These are phyloP conservation scores for Volvox reticuliferus DNA, from an alignment of 139 green algal genomes.

Conservation along the genomic window DNA sequence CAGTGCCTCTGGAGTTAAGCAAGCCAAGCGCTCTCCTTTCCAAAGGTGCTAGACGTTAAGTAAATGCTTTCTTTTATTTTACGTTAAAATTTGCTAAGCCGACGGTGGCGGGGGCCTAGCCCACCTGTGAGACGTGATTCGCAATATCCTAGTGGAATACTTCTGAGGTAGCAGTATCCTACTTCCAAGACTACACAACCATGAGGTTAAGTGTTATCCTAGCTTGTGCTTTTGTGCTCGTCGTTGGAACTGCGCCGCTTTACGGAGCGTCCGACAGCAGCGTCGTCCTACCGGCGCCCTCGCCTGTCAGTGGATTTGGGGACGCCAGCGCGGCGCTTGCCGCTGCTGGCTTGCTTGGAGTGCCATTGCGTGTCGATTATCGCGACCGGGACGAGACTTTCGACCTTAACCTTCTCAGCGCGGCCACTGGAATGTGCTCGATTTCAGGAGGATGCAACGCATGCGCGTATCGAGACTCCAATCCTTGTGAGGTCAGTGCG, in stretches of 20 bases:
- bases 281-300: neutral
- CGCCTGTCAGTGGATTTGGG: neutral
- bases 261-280: neutral
- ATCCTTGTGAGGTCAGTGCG: neutral
- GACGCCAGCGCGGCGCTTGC: neutral
- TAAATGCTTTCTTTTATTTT: too few relatives aligned
- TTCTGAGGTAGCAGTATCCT: too few relatives aligned
- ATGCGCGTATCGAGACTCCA: neutral
- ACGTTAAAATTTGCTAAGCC: too few relatives aligned
- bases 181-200: too few relatives aligned
- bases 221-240: neutral
- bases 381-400: neutral
- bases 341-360: neutral
- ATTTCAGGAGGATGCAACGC: neutral
- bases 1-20: too few relatives aligned
- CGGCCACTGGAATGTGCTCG: conserved; percentile 13
- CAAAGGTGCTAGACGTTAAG: too few relatives aligned
- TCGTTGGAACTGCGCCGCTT: neutral
- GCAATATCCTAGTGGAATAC: too few relatives aligned
- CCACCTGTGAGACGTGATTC: too few relatives aligned
- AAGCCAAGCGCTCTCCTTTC: too few relatives aligned
- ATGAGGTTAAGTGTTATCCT: neutral
- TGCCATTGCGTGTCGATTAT: conserved; percentile 18
- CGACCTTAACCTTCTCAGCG: neutral
- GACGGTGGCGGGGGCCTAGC: too few relatives aligned